A percentile compares a stretch with the other conserved stretches of the same genome.
Evolutionary conservation across 202 grass and related monocot genomes (phyloP).

Genomic region (Cymbopogon flexuosus): DNA sequence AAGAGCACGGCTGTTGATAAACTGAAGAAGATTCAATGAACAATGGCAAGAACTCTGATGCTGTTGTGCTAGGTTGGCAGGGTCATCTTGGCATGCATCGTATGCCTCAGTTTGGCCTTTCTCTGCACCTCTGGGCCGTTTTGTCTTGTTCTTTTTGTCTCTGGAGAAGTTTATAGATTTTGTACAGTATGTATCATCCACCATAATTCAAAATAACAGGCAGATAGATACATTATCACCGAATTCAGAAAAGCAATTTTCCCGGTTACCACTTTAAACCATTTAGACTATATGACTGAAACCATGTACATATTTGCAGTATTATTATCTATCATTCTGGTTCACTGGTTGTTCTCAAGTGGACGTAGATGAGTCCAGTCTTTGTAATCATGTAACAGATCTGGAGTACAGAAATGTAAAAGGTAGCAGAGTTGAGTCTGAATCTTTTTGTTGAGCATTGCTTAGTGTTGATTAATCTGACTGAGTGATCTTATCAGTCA

Average conservation of each 20-base stretch:
- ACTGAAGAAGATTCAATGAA: constrained; percentile 68
- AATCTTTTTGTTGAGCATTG: constrained; percentile 18
- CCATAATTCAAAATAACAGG: constrained; percentile 32
- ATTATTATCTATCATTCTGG: background rate
- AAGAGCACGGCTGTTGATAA: constrained; percentile 41
- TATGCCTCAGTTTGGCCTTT: constrained; percentile 25
- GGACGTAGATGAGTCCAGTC: background rate
- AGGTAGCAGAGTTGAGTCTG: constrained; percentile 3
- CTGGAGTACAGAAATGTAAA: background rate
- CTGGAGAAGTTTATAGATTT: constrained; percentile 33
- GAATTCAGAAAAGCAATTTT: constrained; percentile 31
- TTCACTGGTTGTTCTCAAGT: constrained; percentile 9
- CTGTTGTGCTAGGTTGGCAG: constrained; percentile 28
- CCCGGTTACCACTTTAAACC: constrained; percentile 10
- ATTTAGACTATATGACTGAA: constrained; percentile 15
- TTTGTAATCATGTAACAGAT: constrained; percentile 10
- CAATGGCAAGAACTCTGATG: constrained; percentile 11
- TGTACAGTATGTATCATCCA: constrained; percentile 49
- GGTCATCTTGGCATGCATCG: constrained; percentile 8
- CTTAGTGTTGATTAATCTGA: constrained; percentile 14
- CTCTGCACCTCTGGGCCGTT: constrained; percentile 23
- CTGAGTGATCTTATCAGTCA: constrained; percentile 13
- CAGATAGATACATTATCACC: constrained; percentile 16
- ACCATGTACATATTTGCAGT: constrained; percentile 19
- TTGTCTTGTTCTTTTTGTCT: constrained; percentile 27